These are phyloP conservation scores for Penicillium nordicum DNA, from an alignment of 2,329 filamentous ascomycete genomes.

Conservation along the genomic window DNA sequence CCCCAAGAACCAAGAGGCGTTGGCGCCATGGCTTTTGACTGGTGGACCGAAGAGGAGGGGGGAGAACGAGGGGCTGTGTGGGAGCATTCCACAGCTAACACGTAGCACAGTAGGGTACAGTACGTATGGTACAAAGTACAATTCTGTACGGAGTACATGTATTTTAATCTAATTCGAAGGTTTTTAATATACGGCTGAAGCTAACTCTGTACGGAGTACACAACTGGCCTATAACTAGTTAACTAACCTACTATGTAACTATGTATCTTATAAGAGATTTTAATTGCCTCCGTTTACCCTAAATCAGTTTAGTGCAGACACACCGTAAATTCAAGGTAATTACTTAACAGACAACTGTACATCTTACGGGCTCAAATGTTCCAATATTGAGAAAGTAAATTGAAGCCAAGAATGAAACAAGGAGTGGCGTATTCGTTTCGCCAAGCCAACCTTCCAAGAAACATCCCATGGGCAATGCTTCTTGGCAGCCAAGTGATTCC, in stretches of 20 bases:
- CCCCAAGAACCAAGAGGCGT: conserved; percentile 16
- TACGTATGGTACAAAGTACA: not conserved
- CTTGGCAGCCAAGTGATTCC: conserved; percentile 29
- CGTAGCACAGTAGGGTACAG: conserved; percentile 7
- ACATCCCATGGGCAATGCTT: conserved; percentile 15
- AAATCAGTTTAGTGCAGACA: not conserved
- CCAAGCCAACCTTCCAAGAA: conserved; percentile 17
- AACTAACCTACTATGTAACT: no score
- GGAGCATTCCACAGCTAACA: conserved; percentile 11
- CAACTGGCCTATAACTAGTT: not conserved
- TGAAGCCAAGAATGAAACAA: not conserved
- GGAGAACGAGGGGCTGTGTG: conserved; percentile 19
- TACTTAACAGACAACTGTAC: not conserved
- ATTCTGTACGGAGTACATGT: not conserved
- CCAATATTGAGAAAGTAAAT: not conserved
- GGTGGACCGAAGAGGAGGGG: conserved; percentile 4
- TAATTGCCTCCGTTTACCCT: not conserved
- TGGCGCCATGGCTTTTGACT: conserved; percentile 13
- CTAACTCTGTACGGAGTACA: not conserved
- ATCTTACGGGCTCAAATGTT: not conserved
- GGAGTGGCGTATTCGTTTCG: conserved; percentile 1
- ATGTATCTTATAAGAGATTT: not conserved
- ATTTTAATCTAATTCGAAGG: not conserved
- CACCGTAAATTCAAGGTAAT: not conserved
- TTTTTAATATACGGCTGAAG: not conserved